These are phyloP conservation scores for Ceratocystis lukuohia DNA, from an alignment of 2,329 filamentous ascomycete genomes.

Conservation along the genomic window DNA sequence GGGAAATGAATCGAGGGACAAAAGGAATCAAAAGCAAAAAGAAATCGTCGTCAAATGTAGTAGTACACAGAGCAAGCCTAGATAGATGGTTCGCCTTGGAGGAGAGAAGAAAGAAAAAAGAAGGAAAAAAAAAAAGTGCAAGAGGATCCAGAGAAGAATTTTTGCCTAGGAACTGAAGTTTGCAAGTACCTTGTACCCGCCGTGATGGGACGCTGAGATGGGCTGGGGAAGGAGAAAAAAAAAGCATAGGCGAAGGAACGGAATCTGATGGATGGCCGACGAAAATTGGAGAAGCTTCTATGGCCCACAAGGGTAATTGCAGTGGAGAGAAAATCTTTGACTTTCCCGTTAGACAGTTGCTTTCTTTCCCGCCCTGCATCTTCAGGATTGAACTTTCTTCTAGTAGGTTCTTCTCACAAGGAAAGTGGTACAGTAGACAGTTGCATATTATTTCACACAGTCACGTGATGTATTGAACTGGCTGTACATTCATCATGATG, in stretches of 20 bases:
- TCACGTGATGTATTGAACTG: neutral
- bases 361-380: neutral
- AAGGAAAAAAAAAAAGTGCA: conserved; percentile 11
- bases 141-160: conserved; percentile 18
- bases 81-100: conserved; percentile 4
- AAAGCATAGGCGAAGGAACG: conserved; percentile 9
- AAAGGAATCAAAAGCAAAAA: neutral
- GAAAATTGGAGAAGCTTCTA: conserved; percentile 22
- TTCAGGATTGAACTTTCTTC: neutral
- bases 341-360: neutral
- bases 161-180: conserved; percentile 10
- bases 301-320: conserved; percentile 9
- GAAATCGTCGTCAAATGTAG: conserved; percentile 5
- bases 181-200: too few relatives aligned
- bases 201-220: conserved; percentile 6
- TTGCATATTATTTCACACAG: neutral
- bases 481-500: neutral
- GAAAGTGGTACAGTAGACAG: neutral
- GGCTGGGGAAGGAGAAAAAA: conserved; percentile 13
- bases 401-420: neutral
- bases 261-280: conserved; percentile 10
- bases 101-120: conserved; percentile 19
- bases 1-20: conserved; percentile 21
- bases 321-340: neutral
- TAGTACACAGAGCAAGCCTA: conserved; percentile 17